Conservation (phyloP, 768 basidiomycete species). For the Russula virescens region DNA sequence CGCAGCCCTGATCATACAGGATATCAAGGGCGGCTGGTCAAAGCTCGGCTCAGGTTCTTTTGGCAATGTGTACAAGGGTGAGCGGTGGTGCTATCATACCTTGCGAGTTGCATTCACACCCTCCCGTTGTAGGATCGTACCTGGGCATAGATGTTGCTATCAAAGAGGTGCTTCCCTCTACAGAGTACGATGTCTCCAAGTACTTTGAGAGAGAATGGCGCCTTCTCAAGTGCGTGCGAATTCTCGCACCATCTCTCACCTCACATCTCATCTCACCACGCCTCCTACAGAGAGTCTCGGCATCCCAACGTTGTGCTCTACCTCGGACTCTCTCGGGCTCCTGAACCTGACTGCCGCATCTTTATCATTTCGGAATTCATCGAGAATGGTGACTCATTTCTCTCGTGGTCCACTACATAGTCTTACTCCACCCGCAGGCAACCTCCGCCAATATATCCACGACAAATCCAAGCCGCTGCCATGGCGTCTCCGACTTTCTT, state of each 20-base stretch:
- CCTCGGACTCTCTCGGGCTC: slow-evolving; percentile 81
- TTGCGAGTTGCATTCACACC: not conserved
- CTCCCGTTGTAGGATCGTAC: slow-evolving; percentile 55
- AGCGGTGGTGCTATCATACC: slow-evolving; percentile 29
- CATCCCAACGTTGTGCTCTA: slow-evolving; percentile 93
- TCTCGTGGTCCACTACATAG: not conserved
- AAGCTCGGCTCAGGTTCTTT: slow-evolving; percentile 90
- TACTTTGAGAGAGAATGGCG: slow-evolving; percentile 99
- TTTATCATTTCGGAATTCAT: slow-evolving; percentile 96
- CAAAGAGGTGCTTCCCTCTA: slow-evolving; percentile 91
- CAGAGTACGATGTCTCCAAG: slow-evolving; percentile 90
- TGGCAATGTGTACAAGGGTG: slow-evolving; percentile 87
- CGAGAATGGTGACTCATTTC: slow-evolving; percentile 51
- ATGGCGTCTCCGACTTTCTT: slow-evolving; percentile 90
- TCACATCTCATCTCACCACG: slow-evolving; percentile 10
- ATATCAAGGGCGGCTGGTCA: slow-evolving; percentile 84
- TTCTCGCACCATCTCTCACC: slow-evolving; percentile 17
- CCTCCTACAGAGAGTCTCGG: slow-evolving; percentile 57
- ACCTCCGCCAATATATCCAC: slow-evolving; percentile 86
- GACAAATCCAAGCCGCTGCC: slow-evolving; percentile 80
- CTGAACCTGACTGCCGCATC: slow-evolving; percentile 73
- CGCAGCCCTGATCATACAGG: slow-evolving; percentile 40
- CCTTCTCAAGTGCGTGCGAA: slow-evolving; percentile 70
- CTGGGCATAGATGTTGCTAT: slow-evolving; percentile 95
- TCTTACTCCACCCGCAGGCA: slow-evolving; percentile 36